Conservation (phyloP, 345 rosid species). For the Rubroshorea leprosula region DNA sequence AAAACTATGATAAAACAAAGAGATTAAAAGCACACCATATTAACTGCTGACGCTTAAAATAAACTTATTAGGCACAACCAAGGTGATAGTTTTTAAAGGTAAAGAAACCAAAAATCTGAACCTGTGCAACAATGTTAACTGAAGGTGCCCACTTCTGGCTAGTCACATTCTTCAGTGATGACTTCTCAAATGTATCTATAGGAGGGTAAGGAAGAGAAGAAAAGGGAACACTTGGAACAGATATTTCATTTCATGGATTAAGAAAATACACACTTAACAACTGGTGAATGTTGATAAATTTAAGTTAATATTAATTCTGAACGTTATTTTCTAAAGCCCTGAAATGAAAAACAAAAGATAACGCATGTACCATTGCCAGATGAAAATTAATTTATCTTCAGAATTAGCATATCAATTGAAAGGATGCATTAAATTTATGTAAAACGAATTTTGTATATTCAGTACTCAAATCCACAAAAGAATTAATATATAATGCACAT, state of each 20-base stretch:
- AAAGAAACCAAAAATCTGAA: no score
- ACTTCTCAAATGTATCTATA: background rate
- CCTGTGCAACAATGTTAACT: no score
- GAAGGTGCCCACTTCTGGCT: no score
- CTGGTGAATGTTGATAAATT: background rate
- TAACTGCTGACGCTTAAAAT: no score
- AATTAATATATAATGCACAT: background rate
- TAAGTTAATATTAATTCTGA: background rate
- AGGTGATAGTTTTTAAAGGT: no score
- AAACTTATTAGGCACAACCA: no score
- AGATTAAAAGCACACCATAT: no score
- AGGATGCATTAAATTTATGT: no score
- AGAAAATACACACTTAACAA: no score
- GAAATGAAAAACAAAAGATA: background rate
- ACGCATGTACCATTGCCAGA: background rate
- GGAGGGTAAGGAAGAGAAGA: background rate
- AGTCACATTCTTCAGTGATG: background rate
- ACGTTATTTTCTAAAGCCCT: background rate
- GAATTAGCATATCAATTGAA: background rate
- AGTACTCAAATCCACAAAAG: background rate
- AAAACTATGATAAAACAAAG: no score
- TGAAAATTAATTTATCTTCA: background rate
- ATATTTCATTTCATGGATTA: no score
- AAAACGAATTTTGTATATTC: background rate
- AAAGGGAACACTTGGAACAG: background rate